Evolutionary conservation across 805 yeast species (phyloP).

Genomic region (Lipomyces chichibuensis): DNA sequence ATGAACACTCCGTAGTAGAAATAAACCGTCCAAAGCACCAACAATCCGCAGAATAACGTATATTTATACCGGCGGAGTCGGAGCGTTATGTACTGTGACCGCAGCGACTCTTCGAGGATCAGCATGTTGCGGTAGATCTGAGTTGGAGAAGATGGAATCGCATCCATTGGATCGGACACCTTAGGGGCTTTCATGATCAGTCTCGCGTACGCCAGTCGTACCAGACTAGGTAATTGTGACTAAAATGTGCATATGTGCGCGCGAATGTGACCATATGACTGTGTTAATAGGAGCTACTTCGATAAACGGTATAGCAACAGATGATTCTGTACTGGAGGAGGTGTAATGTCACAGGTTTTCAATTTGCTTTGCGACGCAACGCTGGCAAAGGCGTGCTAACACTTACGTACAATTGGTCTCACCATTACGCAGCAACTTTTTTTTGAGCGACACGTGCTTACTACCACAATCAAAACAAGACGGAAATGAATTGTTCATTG

Average conservation of each 20-base stretch:
- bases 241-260: neutral
- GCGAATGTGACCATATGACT: neutral
- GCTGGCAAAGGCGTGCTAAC: neutral
- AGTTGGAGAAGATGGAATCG: constrained; percentile 42
- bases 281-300: neutral
- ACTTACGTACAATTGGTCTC: neutral
- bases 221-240: neutral
- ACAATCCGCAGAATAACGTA: constrained; percentile 51
- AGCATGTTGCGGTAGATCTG: constrained; percentile 77
- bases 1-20: constrained; percentile 42
- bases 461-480: neutral
- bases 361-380: neutral
- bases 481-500: too few relatives aligned
- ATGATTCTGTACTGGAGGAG: too few relatives aligned
- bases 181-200: neutral
- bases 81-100: constrained; percentile 79
- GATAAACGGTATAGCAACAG: too few relatives aligned
- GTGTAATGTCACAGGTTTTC: too few relatives aligned
- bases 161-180: constrained; percentile 21
- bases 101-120: constrained; percentile 80
- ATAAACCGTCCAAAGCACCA: constrained; percentile 39
- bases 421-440: neutral
- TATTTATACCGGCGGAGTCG: constrained; percentile 65
- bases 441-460: neutral
- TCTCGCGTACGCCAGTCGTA: neutral